Evolutionary conservation across 1,139 yeast species (phyloP).

Genomic region (Debaryomycetaceae sp.): DNA sequence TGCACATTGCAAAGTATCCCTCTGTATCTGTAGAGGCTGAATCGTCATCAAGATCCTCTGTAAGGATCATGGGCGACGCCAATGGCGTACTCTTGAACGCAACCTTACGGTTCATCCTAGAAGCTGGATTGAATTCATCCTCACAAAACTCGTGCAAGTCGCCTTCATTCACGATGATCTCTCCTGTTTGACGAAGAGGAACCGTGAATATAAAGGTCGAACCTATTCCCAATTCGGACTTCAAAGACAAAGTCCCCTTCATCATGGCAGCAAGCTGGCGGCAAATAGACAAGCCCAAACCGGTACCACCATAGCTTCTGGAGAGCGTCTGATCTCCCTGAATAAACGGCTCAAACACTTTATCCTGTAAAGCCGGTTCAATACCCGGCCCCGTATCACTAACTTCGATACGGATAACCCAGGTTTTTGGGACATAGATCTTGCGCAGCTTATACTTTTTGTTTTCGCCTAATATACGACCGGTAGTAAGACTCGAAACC

Average conservation of each 20-base stretch:
- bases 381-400: slow-evolving; percentile 92
- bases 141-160: slow-evolving; percentile 32
- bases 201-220: slow-evolving; percentile 71
- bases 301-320: slow-evolving; percentile 91
- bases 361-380: slow-evolving; percentile 63
- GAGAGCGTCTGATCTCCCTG: slow-evolving; percentile 95
- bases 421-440: slow-evolving; percentile 31
- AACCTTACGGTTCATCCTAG: slow-evolving; percentile 27
- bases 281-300: slow-evolving; percentile 87
- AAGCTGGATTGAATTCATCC: slow-evolving; percentile 32
- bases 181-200: slow-evolving; percentile 67
- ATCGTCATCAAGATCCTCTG: slow-evolving; percentile 2
- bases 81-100: slow-evolving; percentile 13
- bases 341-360: slow-evolving; percentile 89
- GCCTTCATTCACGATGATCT: slow-evolving; percentile 30
- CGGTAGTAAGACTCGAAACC: background rate
- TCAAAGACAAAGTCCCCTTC: slow-evolving; percentile 69
- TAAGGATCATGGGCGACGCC: background rate
- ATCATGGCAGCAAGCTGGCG: slow-evolving; percentile 82
- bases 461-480: background rate
- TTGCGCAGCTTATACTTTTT: slow-evolving; percentile 18
- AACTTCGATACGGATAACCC: slow-evolving; percentile 68
- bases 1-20: background rate
- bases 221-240: slow-evolving; percentile 65
- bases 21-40: background rate